Evolutionary conservation across 2,329 filamentous ascomycete genomes (phyloP).

Genomic region (Amauroascus niger): DNA sequence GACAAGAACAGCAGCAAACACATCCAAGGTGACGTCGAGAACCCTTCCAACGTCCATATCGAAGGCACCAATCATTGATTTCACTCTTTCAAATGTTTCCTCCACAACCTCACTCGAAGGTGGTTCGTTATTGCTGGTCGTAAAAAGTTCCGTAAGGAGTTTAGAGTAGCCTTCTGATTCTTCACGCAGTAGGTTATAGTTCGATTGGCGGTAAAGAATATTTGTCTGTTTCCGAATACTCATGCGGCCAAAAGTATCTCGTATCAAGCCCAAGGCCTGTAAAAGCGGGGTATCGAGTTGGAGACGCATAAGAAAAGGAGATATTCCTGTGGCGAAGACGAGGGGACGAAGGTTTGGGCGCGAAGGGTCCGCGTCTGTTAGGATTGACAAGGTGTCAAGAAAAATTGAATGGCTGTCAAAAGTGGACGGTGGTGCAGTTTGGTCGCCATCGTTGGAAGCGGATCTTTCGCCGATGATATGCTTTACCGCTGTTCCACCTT

Average conservation of each 20-base stretch:
- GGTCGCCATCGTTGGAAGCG: conserved; percentile 40
- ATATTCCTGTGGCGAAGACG: conserved; percentile 61
- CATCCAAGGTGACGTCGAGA: conserved; percentile 86
- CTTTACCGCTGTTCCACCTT: conserved; percentile 63
- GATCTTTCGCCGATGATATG: conserved; percentile 57
- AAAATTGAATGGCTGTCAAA: conserved; percentile 63
- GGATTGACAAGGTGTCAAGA: conserved; percentile 70
- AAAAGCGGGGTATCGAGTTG: conserved; percentile 73
- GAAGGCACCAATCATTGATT: conserved; percentile 91
- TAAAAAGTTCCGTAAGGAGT: conserved; percentile 89
- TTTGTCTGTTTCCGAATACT: conserved; percentile 87
- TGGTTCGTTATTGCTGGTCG: conserved; percentile 64
- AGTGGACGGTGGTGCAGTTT: conserved; percentile 38
- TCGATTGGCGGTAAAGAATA: conserved; percentile 85
- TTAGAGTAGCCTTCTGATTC: conserved; percentile 97
- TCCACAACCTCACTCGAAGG: conserved; percentile 67
- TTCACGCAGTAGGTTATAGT: conserved; percentile 90
- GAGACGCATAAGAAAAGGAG: conserved; percentile 62
- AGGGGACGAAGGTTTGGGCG: conserved; percentile 54
- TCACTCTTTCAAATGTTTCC: conserved; percentile 82
- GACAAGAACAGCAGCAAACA: conserved; percentile 86
- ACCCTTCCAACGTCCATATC: conserved; percentile 93
- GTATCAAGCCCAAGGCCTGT: conserved; percentile 66
- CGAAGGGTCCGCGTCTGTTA: conserved; percentile 61
- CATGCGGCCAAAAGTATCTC: conserved; percentile 72